Percentiles rank a stretch among this genome's conserved stretches.
Evolutionary conservation across 2,329 filamentous ascomycete species (phyloP).

Genomic region (Tolypocladium guangdongense): DNA sequence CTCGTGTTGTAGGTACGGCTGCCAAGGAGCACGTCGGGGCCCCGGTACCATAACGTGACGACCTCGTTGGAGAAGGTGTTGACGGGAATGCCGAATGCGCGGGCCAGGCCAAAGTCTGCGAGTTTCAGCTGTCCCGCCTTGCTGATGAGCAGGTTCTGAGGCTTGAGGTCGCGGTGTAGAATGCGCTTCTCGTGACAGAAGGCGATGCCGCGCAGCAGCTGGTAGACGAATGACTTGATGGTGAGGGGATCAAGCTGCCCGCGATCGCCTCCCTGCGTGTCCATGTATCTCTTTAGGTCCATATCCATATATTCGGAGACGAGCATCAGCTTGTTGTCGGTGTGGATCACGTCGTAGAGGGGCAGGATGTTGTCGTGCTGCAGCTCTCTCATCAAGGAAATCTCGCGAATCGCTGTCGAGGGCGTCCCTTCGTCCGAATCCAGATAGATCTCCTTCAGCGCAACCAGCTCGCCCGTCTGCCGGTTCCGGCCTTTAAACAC

Average conservation of each 20-base stretch:
- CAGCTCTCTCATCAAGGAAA: conserved; percentile 97
- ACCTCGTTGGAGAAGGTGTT: conserved; percentile 98
- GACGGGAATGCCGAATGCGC: conserved; percentile 92
- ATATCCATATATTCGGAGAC: conserved; percentile 99
- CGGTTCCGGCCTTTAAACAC: conserved; percentile 98
- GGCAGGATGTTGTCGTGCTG: conserved; percentile 98
- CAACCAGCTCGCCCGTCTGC: conserved; percentile 92
- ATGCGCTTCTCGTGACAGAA: conserved; percentile 98
- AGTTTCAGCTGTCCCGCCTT: conserved; percentile 82
- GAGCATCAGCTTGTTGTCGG: conserved; percentile 98
- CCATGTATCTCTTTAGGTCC: conserved; percentile 98
- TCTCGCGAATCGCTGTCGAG: conserved; percentile 94
- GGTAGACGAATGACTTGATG: conserved; percentile 99
- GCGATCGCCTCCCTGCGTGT: conserved; percentile 67
- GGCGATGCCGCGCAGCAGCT: conserved; percentile 87
- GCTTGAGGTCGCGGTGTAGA: conserved; percentile 89
- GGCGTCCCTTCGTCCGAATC: conserved; percentile 97
- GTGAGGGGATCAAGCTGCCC: conserved; percentile 79
- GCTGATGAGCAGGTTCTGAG: conserved; percentile 94
- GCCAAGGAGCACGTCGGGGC: conserved; percentile 87
- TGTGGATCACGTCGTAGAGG: conserved; percentile 97
- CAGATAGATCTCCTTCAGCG: conserved; percentile 96
- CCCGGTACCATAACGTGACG: conserved; percentile 94
- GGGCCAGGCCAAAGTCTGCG: conserved; percentile 86
- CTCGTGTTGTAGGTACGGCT: conserved; percentile 97